Percentiles rank a stretch among this genome's conserved stretches.
Conservation (phyloP, 805 yeast genomes). For the Yamadazyma philogaea region DNA sequence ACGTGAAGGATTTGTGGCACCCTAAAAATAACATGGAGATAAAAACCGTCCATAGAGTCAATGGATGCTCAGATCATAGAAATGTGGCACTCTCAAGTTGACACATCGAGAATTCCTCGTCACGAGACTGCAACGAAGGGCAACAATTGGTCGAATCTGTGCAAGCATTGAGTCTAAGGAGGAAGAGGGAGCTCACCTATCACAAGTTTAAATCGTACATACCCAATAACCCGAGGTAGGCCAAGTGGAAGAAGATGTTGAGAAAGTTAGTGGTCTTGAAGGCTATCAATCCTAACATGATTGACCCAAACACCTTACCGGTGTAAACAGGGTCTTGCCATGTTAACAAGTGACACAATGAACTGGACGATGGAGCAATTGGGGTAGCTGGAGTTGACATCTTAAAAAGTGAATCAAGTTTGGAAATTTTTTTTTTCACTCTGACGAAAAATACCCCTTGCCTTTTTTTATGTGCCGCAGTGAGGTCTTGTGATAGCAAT, state of each 20-base stretch:
- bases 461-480: not conserved
- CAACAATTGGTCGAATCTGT: no score
- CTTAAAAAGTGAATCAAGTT: conserved; percentile 4
- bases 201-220: conserved; percentile 20
- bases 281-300: conserved; percentile 52
- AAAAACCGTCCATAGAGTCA: no score
- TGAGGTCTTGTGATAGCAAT: conserved; percentile 10
- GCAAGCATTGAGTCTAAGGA: no score
- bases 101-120: not conserved
- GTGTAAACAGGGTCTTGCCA: conserved; percentile 77
- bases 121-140: no score
- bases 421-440: conserved; percentile 5
- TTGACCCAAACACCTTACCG: conserved; percentile 69
- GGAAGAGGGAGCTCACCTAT: no score
- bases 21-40: no score
- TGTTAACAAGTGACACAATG: conserved; percentile 46
- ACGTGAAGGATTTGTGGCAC: no score
- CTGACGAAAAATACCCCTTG: conserved; percentile 5
- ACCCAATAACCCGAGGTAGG: conserved; percentile 53
- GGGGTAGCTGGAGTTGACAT: conserved; percentile 15
- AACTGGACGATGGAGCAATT: conserved; percentile 10
- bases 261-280: conserved; percentile 63
- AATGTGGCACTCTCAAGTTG: no score
- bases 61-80: no score
- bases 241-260: conserved; percentile 56